Percentiles rank a stretch among this genome's conserved stretches.
These are phyloP conservation scores for Coprinopsis sp. DNA, from an alignment of 768 basidiomycete genomes.

Conservation along the genomic window DNA sequence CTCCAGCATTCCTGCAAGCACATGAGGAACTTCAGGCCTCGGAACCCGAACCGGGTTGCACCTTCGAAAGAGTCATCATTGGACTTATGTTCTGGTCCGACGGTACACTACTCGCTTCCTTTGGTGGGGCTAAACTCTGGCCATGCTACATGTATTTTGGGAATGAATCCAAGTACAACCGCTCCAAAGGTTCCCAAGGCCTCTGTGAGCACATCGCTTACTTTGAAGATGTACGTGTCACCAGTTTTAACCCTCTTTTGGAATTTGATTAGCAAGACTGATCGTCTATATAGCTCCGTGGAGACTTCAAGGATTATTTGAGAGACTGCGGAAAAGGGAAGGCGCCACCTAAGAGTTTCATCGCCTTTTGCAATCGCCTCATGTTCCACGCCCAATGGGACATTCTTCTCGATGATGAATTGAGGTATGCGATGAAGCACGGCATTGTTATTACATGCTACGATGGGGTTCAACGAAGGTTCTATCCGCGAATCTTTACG, in stretches of 20 bases:
- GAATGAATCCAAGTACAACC: constrained; percentile 29
- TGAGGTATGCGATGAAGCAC: constrained; percentile 21
- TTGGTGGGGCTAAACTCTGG: constrained; percentile 26
- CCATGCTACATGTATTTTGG: constrained; percentile 31
- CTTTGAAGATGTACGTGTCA: constrained; percentile 16
- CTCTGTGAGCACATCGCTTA: constrained; percentile 30
- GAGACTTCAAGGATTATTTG: constrained; percentile 2
- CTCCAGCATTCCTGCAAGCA: constrained; percentile 6
- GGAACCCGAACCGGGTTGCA: not conserved
- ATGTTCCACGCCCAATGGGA: constrained; percentile 24
- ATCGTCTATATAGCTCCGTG: not conserved
- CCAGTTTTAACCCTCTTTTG: not conserved
- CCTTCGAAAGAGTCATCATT: constrained; percentile 10
- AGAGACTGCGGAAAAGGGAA: not conserved
- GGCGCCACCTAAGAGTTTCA: constrained; percentile 12
- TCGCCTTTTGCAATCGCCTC: constrained; percentile 23
- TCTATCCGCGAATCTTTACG: constrained; percentile 24
- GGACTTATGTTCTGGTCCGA: constrained; percentile 26
- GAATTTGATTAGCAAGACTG: not conserved
- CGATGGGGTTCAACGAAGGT: constrained; percentile 18
- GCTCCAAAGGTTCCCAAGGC: constrained; percentile 16
- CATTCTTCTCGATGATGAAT: constrained; percentile 18
- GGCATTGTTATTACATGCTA: constrained; percentile 21
- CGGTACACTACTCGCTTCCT: constrained; percentile 20
- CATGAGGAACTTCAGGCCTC: constrained; percentile 5